Evolutionary conservation across 805 yeast genomes (phyloP), one percentile per base, ranked within the genome.

Genomic region (Pichia nanzhaoensis): DNA sequence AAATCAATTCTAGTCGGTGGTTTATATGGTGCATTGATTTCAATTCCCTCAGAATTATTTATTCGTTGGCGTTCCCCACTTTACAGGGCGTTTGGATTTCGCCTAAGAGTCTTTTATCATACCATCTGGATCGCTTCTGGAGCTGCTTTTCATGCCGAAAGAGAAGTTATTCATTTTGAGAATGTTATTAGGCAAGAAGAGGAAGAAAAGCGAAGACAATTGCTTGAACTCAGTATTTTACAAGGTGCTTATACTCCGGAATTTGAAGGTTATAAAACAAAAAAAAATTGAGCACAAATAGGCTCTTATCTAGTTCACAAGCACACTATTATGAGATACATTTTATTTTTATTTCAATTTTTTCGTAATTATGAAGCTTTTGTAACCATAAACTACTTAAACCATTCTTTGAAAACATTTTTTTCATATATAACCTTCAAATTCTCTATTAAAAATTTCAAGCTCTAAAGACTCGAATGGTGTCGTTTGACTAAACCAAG

Each of bases 21-120:
- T 5, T 48, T 65, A 12, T 66, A 66, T 41, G 70, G 70, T 16
- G 66, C 69, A 3, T 49, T 66, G 42, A 53, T 66, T 27, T 63
- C 69, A 10, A 59, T 65, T 17, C 70, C 70, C 1, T 54, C 68
- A 3, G 69, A 65, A 44, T 46, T 65, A 30, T 34, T 66, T 2
- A 49, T 66, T 3, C 49, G 66, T 35, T 66, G 69, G 70, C 53
- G 61, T 34, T 66, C 67, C 1, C 69, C 69, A 14, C 52, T 59
- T 22, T 66, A 63, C 49, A 54, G 70, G 46, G 62, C 66, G 21
- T 60, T 65, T 42, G 70, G 69, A 3, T 46, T 55, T 19, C 50
- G 70, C 20, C 64, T 66, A 19, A 52, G 69, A 31, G 59, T 66
- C 2, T 66, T 65, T 36, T 66, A 63, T 44, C 68, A 66, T 46